Evolutionary conservation across 768 basidiomycete species (phyloP).

Genomic region (Auriscalpium microsporum): DNA sequence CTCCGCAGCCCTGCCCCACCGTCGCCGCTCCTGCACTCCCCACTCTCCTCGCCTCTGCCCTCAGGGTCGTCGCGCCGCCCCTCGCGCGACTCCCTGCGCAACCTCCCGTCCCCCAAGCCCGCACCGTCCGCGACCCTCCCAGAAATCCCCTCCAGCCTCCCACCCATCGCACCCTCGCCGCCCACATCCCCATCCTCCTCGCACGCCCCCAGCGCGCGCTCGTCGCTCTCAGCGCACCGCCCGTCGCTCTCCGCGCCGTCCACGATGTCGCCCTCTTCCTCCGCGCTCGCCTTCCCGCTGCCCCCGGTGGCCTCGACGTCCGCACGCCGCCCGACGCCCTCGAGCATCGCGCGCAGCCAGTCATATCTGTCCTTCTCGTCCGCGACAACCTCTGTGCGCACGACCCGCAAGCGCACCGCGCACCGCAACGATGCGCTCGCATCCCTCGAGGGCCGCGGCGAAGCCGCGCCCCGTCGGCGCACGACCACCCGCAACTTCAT

Average conservation of each 20-base stretch:
- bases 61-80: conserved; percentile 20
- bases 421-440: conserved; percentile 40
- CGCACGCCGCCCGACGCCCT: conserved; percentile 25
- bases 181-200: background rate
- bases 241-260: conserved; percentile 5
- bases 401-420: conserved; percentile 6
- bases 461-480: conserved; percentile 16
- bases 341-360: conserved; percentile 10
- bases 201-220: too few species aligned
- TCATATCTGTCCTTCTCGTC: conserved; percentile 14
- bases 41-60: conserved; percentile 6
- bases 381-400: conserved; percentile 7
- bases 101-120: conserved; percentile 53
- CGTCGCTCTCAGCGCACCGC: too few species aligned
- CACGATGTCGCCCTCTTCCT: background rate
- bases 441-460: conserved; percentile 47
- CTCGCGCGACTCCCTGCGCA: conserved; percentile 36
- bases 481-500: conserved; percentile 45
- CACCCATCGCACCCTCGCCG: conserved; percentile 6
- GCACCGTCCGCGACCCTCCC: conserved; percentile 47
- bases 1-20: conserved; percentile 2
- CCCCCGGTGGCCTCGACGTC: conserved; percentile 21
- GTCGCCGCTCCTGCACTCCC: background rate
- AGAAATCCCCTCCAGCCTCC: conserved; percentile 25
- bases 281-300: background rate